Base-by-base conservation (phyloP, 2,329 filamentous ascomycete genomes). In the Emergomyces pasteurianus region DNA sequence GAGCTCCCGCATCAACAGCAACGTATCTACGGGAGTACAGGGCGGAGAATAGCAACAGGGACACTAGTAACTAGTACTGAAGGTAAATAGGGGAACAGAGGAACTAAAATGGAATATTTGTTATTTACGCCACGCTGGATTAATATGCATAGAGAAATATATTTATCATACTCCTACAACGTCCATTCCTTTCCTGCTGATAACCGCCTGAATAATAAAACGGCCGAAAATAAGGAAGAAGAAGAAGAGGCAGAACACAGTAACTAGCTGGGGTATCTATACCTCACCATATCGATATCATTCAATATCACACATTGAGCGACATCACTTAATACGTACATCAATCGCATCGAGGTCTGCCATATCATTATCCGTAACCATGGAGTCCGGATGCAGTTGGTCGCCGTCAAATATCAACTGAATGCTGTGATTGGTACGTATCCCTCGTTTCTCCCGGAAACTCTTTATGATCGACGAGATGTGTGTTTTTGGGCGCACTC, bases 381-480 rank as follows among this genome's bases (percentile, higher is more conserved):
- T 82, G 36, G 77, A 75, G 1, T 83, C 78, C 21, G 82, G 80
- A 16, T 86, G 82, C 34, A 95, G 75, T 54, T 77, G 76, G 58
- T 92, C 89, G 16, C 90, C 90, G 66, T 95, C 90, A 72, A 90
- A 92, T 65, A 81, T 78, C 12, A 95, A 75, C 43, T 80, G 79
- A 2, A 94, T 75, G 0, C 79, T 72, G 65, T 79, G 80, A 4
- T 81, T 79, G 0, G 75, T 69, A 0, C 75, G 72, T 21, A 92
- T 71, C 0, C 76, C 67, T 36, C 81, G 79, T 65, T 80, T 75
- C 43, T 77, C 76, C 58, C 83, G 81, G 70, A 88, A 92, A 3
- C 79, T 81, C 46, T 75, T 77, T 21, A 88, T 76, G 58, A 95
- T 78, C 59, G 82, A 84, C 38, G 79, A 79, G 28, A 91, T 79